Evolutionary conservation across 2,329 filamentous ascomycete species (phyloP).

Genomic region (Thyridium curvatum): DNA sequence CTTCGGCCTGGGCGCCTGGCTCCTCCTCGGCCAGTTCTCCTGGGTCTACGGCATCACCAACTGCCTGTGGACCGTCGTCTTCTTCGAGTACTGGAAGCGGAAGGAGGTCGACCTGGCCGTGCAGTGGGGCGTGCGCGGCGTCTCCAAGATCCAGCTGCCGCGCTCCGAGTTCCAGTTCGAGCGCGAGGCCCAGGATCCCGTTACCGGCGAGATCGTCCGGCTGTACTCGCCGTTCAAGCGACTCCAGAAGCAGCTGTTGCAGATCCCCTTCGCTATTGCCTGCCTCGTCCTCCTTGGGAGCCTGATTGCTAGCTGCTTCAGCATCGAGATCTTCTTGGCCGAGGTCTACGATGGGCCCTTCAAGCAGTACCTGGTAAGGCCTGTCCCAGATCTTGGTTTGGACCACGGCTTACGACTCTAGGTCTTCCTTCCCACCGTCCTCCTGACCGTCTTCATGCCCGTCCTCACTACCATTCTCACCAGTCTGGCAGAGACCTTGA

Average conservation of each 20-base stretch:
- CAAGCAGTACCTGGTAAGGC: slow-evolving; percentile 71
- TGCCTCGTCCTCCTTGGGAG: slow-evolving; percentile 69
- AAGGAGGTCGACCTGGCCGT: slow-evolving; percentile 65
- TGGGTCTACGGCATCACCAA: slow-evolving; percentile 61
- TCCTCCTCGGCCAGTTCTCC: slow-evolving; percentile 64
- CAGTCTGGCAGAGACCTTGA: slow-evolving; percentile 68
- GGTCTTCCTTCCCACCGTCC: slow-evolving; percentile 82
- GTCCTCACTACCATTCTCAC: slow-evolving; percentile 72
- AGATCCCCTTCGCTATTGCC: slow-evolving; percentile 76
- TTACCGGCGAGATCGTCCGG: slow-evolving; percentile 73
- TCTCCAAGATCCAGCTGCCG: slow-evolving; percentile 60
- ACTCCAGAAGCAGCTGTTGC: slow-evolving; percentile 68
- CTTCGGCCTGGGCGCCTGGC: slow-evolving; percentile 63
- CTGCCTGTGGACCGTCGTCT: slow-evolving; percentile 65
- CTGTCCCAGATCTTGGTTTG: slow-evolving; percentile 6
- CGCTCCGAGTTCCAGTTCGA: slow-evolving; percentile 73
- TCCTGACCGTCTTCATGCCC: slow-evolving; percentile 78
- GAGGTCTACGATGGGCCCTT: slow-evolving; percentile 88
- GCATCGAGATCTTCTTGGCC: slow-evolving; percentile 90
- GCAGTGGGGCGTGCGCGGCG: slow-evolving; percentile 66
- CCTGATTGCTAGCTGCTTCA: slow-evolving; percentile 81
- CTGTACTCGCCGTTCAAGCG: slow-evolving; percentile 73
- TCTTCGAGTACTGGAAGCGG: slow-evolving; percentile 76
- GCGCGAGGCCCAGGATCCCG: slow-evolving; percentile 66
- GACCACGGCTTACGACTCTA: slow-evolving; percentile 24